Percentiles rank a stretch among this genome's conserved stretches.
Conservation (phyloP, 2,329 filamentous ascomycete genomes). For the Xylariaceae sp. region DNA sequence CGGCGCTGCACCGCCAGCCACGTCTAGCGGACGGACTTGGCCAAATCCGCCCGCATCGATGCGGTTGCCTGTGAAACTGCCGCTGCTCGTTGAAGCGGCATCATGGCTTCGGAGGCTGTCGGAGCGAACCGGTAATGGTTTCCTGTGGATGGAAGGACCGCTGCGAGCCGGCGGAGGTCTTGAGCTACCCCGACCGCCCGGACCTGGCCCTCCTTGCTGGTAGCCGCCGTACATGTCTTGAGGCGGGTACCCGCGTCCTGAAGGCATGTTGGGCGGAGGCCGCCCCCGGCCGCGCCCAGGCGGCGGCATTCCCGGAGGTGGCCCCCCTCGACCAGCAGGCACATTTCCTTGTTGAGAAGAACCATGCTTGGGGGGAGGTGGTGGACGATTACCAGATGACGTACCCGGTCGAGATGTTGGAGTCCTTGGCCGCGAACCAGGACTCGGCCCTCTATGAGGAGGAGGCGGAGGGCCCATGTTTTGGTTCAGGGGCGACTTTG, state of each 20-base stretch:
- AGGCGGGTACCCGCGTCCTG: conserved; percentile 20
- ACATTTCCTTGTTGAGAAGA: conserved; percentile 13
- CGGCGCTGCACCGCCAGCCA: conserved; percentile 19
- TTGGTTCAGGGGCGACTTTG: conserved; percentile 38
- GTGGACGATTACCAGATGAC: conserved; percentile 17
- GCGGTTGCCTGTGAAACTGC: conserved; percentile 32
- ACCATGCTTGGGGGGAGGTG: conserved; percentile 17
- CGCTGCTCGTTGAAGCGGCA: conserved; percentile 30
- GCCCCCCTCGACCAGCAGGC: conserved; percentile 25
- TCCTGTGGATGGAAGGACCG: conserved; percentile 36
- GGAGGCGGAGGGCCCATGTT: conserved; percentile 19
- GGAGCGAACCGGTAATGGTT: conserved; percentile 40
- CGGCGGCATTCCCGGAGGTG: conserved; percentile 22
- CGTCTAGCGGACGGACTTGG: conserved; percentile 29
- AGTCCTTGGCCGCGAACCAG: conserved; percentile 23
- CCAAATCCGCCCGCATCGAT: conserved; percentile 44
- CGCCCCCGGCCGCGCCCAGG: conserved; percentile 19
- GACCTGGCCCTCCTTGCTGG: conserved; percentile 16
- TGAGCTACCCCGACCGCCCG: conserved; percentile 15
- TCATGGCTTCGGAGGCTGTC: conserved; percentile 30
- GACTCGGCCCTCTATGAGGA: conserved; percentile 25
- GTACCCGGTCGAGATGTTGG: conserved; percentile 22
- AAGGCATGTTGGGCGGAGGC: conserved; percentile 20
- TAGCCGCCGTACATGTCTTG: conserved; percentile 19
- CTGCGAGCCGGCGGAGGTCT: conserved; percentile 15